Conservation (phyloP, 2,329 filamentous ascomycete species). For the Trichophyton equinum region DNA sequence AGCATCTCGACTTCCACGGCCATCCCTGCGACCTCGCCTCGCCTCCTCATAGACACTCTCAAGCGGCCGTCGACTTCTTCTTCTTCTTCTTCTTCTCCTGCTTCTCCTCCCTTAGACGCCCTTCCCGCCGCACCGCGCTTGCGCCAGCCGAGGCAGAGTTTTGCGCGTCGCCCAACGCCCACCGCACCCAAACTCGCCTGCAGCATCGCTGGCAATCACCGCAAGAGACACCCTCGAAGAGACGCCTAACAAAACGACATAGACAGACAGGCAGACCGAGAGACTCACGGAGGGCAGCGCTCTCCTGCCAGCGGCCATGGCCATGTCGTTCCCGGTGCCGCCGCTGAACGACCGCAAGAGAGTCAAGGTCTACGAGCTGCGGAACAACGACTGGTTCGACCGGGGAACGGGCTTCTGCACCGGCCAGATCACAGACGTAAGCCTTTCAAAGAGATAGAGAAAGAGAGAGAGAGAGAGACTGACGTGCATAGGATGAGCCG, state of each 20-base stretch:
- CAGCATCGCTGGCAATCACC: too few species aligned
- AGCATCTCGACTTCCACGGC: background rate
- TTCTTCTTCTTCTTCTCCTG: background rate
- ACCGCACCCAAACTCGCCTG: background rate
- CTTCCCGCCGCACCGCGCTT: slow-evolving; percentile 2
- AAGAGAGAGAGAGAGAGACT: slow-evolving; percentile 28
- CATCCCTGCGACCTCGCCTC: background rate
- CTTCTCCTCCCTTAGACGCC: background rate
- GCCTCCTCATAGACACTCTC: too few species aligned
- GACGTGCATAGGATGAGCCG: slow-evolving; percentile 56
- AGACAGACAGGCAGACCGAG: slow-evolving; percentile 25
- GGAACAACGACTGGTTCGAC: slow-evolving; percentile 98
- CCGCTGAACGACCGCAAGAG: slow-evolving; percentile 43
- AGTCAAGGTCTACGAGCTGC: slow-evolving; percentile 98
- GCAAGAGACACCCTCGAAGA: too few species aligned
- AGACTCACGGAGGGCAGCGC: slow-evolving; percentile 11
- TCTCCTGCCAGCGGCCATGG: slow-evolving; percentile 17
- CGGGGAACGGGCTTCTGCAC: slow-evolving; percentile 91
- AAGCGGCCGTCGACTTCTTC: background rate
- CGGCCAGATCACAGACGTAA: slow-evolving; percentile 60
- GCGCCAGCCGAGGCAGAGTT: slow-evolving; percentile 4
- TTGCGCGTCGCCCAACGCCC: background rate
- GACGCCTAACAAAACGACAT: slow-evolving; percentile 14
- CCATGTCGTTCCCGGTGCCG: slow-evolving; percentile 38
- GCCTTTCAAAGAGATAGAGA: slow-evolving; percentile 19